Conservation (phyloP, 2,329 filamentous ascomycete species). For the Penicillium vulpinum region DNA sequence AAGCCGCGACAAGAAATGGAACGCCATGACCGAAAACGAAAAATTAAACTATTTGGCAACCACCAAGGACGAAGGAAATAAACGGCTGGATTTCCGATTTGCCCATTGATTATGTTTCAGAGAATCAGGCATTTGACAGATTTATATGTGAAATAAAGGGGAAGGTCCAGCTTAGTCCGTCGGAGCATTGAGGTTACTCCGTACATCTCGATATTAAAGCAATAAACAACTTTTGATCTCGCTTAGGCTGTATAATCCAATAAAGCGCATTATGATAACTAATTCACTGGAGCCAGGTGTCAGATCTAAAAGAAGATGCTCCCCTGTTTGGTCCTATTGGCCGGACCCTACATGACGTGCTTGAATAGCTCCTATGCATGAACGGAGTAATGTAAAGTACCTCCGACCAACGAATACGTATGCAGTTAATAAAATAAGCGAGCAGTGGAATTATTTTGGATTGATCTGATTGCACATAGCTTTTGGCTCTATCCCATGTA, state of each 20-base stretch:
- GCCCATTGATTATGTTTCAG: constrained; percentile 21
- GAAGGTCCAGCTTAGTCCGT: not conserved
- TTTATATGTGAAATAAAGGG: not conserved
- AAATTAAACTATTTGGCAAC: constrained; percentile 31
- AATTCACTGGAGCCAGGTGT: not conserved
- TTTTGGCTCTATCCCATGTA: not conserved
- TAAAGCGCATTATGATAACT: not conserved
- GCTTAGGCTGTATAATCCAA: not conserved
- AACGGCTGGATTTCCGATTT: constrained; percentile 40
- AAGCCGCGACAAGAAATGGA: constrained; percentile 32
- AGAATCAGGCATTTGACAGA: not conserved
- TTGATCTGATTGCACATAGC: not conserved
- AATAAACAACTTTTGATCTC: not conserved
- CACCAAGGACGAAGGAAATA: constrained; percentile 36
- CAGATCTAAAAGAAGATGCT: not conserved
- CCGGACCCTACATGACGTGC: not conserved
- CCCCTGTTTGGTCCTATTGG: not conserved
- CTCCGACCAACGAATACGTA: not conserved
- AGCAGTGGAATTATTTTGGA: not conserved
- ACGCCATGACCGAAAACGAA: constrained; percentile 32
- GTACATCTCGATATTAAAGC: not conserved
- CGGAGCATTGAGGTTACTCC: not conserved
- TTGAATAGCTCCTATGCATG: not conserved
- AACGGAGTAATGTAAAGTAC: not conserved
- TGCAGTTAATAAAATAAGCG: not conserved